Conservation (phyloP, 805 yeast species). For the Candida succiphila region DNA sequence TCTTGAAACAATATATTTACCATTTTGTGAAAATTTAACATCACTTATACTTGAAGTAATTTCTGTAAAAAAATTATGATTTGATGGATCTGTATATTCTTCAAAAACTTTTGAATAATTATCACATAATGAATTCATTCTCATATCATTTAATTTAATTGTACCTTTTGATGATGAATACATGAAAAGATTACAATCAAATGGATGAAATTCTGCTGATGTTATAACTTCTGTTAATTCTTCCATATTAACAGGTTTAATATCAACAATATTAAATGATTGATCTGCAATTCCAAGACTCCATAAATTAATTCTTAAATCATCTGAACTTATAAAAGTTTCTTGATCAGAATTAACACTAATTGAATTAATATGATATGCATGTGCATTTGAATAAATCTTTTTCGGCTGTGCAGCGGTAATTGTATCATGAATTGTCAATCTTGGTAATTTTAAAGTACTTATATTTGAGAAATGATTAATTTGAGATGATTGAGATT, state of each 20-base stretch:
- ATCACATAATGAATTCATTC: slow-evolving; percentile 91
- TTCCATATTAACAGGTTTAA: slow-evolving; percentile 97
- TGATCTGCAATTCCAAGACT: slow-evolving; percentile 90
- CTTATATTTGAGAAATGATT: slow-evolving; percentile 16
- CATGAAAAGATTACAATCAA: slow-evolving; percentile 86
- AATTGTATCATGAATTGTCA: slow-evolving; percentile 90
- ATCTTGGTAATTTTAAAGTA: slow-evolving; percentile 68
- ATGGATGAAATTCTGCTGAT: slow-evolving; percentile 92
- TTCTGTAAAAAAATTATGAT: slow-evolving; percentile 94
- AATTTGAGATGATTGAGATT: not conserved
- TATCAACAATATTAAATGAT: slow-evolving; percentile 93
- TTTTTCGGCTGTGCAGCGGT: slow-evolving; percentile 91
- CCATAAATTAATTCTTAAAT: slow-evolving; percentile 92
- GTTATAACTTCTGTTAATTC: slow-evolving; percentile 97
- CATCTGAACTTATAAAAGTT: slow-evolving; percentile 88
- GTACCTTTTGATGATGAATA: slow-evolving; percentile 94
- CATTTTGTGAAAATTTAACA: slow-evolving; percentile 85
- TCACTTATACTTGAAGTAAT: slow-evolving; percentile 92
- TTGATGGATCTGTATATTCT: slow-evolving; percentile 85
- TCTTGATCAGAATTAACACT: slow-evolving; percentile 94
- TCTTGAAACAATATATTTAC: slow-evolving; percentile 90
- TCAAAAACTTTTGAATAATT: slow-evolving; percentile 79
- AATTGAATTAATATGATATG: slow-evolving; percentile 94
- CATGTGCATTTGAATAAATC: slow-evolving; percentile 92
- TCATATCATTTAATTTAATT: slow-evolving; percentile 92